Evolutionary conservation across 495 filamentous ascomycete genomes (phyloP).

Genomic region (Extremus antarcticus): DNA sequence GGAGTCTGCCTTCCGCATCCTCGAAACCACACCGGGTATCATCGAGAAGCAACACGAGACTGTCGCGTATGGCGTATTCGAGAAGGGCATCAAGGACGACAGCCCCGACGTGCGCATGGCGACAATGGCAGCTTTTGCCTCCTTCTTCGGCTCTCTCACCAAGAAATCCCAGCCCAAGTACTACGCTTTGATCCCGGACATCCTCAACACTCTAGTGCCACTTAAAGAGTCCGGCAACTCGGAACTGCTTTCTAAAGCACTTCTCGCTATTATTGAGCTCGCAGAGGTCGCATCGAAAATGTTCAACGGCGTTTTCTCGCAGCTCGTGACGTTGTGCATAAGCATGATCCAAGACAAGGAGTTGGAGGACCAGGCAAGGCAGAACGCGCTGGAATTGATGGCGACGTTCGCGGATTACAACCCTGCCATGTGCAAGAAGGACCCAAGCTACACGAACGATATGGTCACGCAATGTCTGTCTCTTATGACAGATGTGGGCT

Average conservation of each 20-base stretch:
- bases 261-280: constrained; percentile 84
- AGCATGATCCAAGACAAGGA: constrained; percentile 94
- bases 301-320: constrained; percentile 87
- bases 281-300: constrained; percentile 87
- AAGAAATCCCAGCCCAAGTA: constrained; percentile 84
- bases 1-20: constrained; percentile 86
- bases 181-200: constrained; percentile 70
- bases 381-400: constrained; percentile 94
- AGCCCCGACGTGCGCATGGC: constrained; percentile 75
- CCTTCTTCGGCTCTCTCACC: constrained; percentile 80
- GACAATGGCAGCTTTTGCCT: constrained; percentile 91
- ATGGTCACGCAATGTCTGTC: constrained; percentile 99
- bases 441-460: constrained; percentile 74
- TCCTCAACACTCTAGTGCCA: constrained; percentile 85
- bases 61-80: constrained; percentile 71
- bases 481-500: constrained; percentile 96
- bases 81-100: constrained; percentile 82
- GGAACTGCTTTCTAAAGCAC: constrained; percentile 76
- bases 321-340: constrained; percentile 82
- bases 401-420: constrained; percentile 95
- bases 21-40: constrained; percentile 87
- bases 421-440: constrained; percentile 87
- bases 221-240: constrained; percentile 83
- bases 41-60: constrained; percentile 94
- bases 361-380: constrained; percentile 73